Conservation (phyloP, 371 early-diverging fungal genomes). For the Fennellomyces sp. region DNA sequence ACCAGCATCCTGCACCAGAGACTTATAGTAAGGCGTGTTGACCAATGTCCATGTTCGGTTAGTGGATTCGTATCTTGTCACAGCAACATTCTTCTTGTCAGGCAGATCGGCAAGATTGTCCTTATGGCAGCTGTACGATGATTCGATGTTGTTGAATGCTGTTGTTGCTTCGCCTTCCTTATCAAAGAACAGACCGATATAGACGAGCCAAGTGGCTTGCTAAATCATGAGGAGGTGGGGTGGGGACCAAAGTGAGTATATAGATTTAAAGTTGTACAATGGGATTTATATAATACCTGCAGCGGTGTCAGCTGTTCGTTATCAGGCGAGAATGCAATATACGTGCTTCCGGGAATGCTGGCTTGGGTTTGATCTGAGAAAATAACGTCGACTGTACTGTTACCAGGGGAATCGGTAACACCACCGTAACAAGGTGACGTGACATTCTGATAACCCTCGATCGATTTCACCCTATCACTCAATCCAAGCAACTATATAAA, state of each 20-base stretch:
- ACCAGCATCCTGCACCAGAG: constrained; percentile 21
- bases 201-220: constrained; percentile 30
- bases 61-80: constrained; percentile 18
- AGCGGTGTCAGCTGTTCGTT: constrained; percentile 15
- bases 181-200: constrained; percentile 20
- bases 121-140: constrained; percentile 19
- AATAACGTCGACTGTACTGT: constrained; percentile 10
- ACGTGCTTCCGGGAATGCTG: constrained; percentile 1
- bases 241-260: not conserved
- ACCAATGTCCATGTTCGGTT: constrained; percentile 16
- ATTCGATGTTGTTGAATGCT: constrained; percentile 10
- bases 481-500: constrained; percentile 15
- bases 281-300: no score
- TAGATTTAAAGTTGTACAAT: not conserved
- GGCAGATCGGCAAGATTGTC: constrained; percentile 11
- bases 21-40: constrained; percentile 10
- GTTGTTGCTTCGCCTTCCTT: constrained; percentile 11
- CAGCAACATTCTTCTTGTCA: constrained; percentile 14
- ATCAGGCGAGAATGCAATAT: constrained; percentile 19
- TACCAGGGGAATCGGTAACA: constrained; percentile 8
- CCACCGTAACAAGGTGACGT: constrained; percentile 24
- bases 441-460: constrained; percentile 15
- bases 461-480: constrained; percentile 11
- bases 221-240: not conserved
- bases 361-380: constrained; percentile 11